phyloP scores from a whole-genome alignment of 305 asterid species.

The Salvia sclarea region DNA sequence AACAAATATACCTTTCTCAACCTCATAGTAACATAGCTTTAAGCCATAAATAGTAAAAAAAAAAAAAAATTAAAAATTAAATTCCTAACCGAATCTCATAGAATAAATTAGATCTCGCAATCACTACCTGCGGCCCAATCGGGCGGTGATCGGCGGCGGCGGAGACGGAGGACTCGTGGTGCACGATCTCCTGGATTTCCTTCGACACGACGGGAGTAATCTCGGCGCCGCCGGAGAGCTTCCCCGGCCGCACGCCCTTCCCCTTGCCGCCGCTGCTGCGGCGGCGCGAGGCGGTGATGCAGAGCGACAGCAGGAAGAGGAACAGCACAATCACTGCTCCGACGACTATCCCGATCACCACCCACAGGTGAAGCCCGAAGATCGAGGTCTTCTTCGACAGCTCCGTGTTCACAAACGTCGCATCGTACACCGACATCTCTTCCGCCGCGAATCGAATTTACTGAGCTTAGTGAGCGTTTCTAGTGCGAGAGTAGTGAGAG shows the following conservation, averaged over 20 bases:
- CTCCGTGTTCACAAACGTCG: conserved; percentile 50
- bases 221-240: conserved; percentile 40
- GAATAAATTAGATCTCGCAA: conserved; percentile 22
- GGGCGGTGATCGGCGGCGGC: conserved; percentile 64
- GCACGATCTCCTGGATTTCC: conserved; percentile 79
- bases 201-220: conserved; percentile 66
- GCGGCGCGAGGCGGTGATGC: conserved; percentile 58
- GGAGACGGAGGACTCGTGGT: conserved; percentile 41
- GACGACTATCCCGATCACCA: conserved; percentile 59
- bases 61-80: neutral
- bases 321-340: conserved; percentile 64
- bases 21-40: neutral
- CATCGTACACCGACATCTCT: conserved; percentile 48
- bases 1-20: conserved; percentile 19
- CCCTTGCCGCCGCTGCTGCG: conserved; percentile 43
- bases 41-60: neutral
- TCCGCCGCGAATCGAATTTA: conserved; percentile 7
- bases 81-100: neutral
- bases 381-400: conserved; percentile 66
- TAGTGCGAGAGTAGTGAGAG: conserved; percentile 29
- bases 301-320: conserved; percentile 55
- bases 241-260: conserved; percentile 42
- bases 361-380: conserved; percentile 71
- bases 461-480: conserved; percentile 3
- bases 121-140: conserved; percentile 50